Evolutionary conservation across 495 filamentous ascomycete species (phyloP).

Genomic region (Aspergillus campestris): DNA sequence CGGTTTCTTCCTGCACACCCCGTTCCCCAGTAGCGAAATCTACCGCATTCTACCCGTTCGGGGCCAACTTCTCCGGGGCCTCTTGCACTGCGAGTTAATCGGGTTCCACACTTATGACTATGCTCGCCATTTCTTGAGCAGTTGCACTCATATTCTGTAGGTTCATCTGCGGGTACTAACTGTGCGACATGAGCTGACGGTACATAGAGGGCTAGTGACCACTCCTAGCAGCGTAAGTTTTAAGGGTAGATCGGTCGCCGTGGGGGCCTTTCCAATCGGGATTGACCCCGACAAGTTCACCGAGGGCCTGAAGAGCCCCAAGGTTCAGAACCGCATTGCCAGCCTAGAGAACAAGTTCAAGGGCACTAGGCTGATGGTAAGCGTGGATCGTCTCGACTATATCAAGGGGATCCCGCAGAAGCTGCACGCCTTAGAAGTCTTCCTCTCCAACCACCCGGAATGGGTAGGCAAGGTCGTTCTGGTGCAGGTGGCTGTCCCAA

Average conservation of each 20-base stretch:
- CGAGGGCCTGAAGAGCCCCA: constrained; percentile 61
- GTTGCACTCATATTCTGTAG: constrained; percentile 71
- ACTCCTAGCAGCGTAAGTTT: constrained; percentile 75
- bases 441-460: constrained; percentile 80
- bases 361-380: constrained; percentile 82
- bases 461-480: constrained; percentile 85
- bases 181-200: neutral
- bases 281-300: constrained; percentile 85
- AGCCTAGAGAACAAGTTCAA: constrained; percentile 71
- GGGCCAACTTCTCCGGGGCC: constrained; percentile 63
- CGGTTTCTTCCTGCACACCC: constrained; percentile 84
- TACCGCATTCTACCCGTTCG: constrained; percentile 80
- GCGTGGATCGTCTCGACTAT: constrained; percentile 81
- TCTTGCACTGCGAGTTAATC: constrained; percentile 74
- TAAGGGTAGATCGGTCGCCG: constrained; percentile 59
- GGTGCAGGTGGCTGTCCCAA: constrained; percentile 83
- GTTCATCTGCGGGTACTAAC: constrained; percentile 14
- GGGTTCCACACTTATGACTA: constrained; percentile 91
- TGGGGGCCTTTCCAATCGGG: constrained; percentile 80
- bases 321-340: constrained; percentile 67
- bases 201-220: constrained; percentile 50
- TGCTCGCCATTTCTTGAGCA: constrained; percentile 75
- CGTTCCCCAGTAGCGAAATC: constrained; percentile 82
- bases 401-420: constrained; percentile 91
- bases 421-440: constrained; percentile 77